Evolutionary conservation across 192 early-diverging fungal species (phyloP), one percentile per base, ranked within the genome.

Genomic region (Mortierella claussenii): DNA sequence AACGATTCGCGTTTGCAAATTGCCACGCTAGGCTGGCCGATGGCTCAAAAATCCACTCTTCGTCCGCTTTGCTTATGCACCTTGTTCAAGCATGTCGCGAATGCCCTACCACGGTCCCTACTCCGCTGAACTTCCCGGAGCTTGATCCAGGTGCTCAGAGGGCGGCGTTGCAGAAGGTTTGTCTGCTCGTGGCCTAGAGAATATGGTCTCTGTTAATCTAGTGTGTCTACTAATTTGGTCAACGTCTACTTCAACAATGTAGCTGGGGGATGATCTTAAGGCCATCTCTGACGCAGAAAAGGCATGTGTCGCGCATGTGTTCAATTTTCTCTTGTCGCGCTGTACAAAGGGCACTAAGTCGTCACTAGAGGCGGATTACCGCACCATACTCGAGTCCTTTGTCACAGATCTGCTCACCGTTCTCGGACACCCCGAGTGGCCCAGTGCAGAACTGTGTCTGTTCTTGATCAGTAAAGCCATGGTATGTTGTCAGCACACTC

Each of bases 401-500:
- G 65, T 96, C 27, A 79, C 87, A 15, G 94, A 98, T 79, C 73
- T 91, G 0, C 60, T 95, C 30, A 64, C 70, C 4, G 85, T 95
- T 1, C 74, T 95, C 36, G 86, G 89, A 20, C 89, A 91, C 17
- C 95, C 95, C 3, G 94, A 96, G 40, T 98, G 96, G 96, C 96
- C 96, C 1, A 90, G 83, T 7, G 93, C 96, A 0, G 93, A 95
- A 51, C 61, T 93, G 15, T 84, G 90, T 44, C 55, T 93, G 5
- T 70, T 85, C 26, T 68, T 91, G 11, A 90, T 91, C 43, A 90
- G 87, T 36, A 86, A 85, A 34, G 81, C 94, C 8, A 81, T 95
- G 80, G 87, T 93, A 78, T 63, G 68, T 43, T 13, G 20, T n/a
- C n/a, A n/a, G n/a, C n/a, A n/a, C n/a, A n/a, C n/a, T n/a, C n/a